Base-by-base conservation (phyloP, 345 rosid species). In the Salix caprea region DNA sequence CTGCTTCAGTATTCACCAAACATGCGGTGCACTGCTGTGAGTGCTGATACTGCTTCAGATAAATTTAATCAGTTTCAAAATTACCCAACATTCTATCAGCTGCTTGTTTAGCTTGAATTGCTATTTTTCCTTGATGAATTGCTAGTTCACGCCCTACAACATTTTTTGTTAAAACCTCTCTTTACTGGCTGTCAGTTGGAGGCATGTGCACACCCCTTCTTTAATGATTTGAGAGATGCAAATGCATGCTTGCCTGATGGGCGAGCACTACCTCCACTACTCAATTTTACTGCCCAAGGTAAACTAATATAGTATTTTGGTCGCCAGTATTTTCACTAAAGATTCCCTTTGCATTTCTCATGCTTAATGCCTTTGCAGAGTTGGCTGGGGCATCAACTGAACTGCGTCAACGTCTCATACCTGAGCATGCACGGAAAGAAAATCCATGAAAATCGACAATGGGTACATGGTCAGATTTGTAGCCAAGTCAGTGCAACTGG, bases 161-260 rank as follows among this genome's bases (percentile, higher is more conserved):
- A 19, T 23, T 19, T 23, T 54, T 21, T 30, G 6, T 39, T 54
- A 54, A 21, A 54, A n/a, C 61, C n/a, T 66, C 6, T 70, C 3
- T 48, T 40, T 73, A 9, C 42, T 56, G 52, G 69, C 15, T 75
- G 37, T 72, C 86, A 96, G 99, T 77, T 94, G 91, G 98, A 94
- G 84, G 99, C 97, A 65, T 96, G 99, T 82, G 94, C 97, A 18
- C 99, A 96, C 74, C 91, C 97, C 9, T 96, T 96, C 91, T 96
- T 96, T 34, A 89, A 96, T 84, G 93, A 89, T 78, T 74, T 96
- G 83, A 82, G 99, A 82, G 85, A 91, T 26, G 97, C 98, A 16
- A 86, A 82, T 82, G 79, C 90, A 36, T 80, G 90, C 80, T 88
- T 96, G 86, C 98, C 98, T 67, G 92, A 89, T 40, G 99, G 97